Percentiles rank a stretch among this genome's conserved stretches.
Evolutionary conservation across 1,284 basidiomycete genomes (phyloP).

Genomic region (Pyrrhoderma lamaoense): DNA sequence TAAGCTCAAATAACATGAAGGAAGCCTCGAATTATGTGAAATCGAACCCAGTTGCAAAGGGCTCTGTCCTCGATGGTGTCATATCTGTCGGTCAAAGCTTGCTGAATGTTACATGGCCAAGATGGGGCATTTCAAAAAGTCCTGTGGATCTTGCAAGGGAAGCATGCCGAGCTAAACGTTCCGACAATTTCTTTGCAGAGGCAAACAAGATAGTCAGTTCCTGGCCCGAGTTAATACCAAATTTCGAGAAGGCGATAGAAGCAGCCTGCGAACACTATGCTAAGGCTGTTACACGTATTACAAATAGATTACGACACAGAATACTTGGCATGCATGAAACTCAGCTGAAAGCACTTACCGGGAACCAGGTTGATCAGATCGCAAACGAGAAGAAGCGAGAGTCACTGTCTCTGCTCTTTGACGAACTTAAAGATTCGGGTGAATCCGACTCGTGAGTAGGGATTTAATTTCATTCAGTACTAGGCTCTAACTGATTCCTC

Average conservation of each 20-base stretch:
- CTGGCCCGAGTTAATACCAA: slow-evolving; percentile 2
- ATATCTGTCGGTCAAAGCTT: not conserved
- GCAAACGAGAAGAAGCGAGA: not conserved
- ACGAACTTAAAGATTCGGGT: not conserved
- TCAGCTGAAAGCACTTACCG: no score
- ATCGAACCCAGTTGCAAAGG: no score
- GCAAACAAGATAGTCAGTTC: not conserved
- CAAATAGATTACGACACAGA: not conserved
- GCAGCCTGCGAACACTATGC: slow-evolving; percentile 4
- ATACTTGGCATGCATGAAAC: no score
- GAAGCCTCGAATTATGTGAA: no score
- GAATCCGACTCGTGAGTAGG: no score
- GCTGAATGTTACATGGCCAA: no score
- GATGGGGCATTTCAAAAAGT: not conserved
- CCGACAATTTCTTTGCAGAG: slow-evolving; percentile 1
- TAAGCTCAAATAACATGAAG: no score
- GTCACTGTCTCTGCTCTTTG: slow-evolving; percentile 4
- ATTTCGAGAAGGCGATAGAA: not conserved
- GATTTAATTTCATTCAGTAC: no score
- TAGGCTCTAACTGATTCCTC: no score
- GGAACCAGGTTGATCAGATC: no score
- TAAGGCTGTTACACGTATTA: slow-evolving; percentile 2
- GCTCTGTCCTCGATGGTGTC: no score
- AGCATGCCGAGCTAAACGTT: not conserved
- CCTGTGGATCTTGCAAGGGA: slow-evolving; percentile 2